Base-by-base conservation (phyloP, 2,329 filamentous ascomycete species). In the Penicillium sp. region DNA sequence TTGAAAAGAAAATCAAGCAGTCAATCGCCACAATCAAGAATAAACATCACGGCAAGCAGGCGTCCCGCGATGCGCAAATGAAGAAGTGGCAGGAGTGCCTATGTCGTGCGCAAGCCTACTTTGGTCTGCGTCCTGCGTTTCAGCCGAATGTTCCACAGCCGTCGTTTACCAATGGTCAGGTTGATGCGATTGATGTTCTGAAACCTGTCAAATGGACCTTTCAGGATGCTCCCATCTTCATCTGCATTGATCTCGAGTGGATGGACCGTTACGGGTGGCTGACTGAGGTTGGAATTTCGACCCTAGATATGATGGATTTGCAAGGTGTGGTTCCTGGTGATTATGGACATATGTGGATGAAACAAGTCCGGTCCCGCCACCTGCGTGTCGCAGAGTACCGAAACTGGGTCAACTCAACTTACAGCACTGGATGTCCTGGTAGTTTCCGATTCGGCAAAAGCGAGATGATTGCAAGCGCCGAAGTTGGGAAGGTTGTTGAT, bases 241-340 rank as follows among this genome's bases (percentile, higher is more conserved):
- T 96, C 56, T 85, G 83, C 59, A 79, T 97, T 42, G 94, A 99
- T 65, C 78, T 94, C 31, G 94, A 99, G 72, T 86, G 88, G 1
- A 90, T 87, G 55, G 94, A 99, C 71, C 74, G 76, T 22, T 78
- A 83, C 42, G 82, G 85, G 83, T 42, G 82, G 85, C 12, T 97
- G 56, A 96, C 92, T 0, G 94, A 99, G 72, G 80, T 99, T 37
- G 94, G 94, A 0, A 79, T 99, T 38, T 87, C 90, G 1, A 86
- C 87, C 3, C 78, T 97, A 0, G 91, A 97, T 69, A 91, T 88
- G 1, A 70, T 75, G 19, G 80, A 84, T 48, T 72, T 91, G 22
- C 64, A 73, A 1, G 75, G 71, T 8, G 58, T 85, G 0, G 66
- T 83, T 0, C 88, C 89, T 3, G 89, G 89, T 0, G 65, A 76